A percentile compares a stretch with the other conserved stretches of the same genome.
phyloP scores from a whole-genome alignment of 768 basidiomycete species.

The Naganishia randhawae region DNA sequence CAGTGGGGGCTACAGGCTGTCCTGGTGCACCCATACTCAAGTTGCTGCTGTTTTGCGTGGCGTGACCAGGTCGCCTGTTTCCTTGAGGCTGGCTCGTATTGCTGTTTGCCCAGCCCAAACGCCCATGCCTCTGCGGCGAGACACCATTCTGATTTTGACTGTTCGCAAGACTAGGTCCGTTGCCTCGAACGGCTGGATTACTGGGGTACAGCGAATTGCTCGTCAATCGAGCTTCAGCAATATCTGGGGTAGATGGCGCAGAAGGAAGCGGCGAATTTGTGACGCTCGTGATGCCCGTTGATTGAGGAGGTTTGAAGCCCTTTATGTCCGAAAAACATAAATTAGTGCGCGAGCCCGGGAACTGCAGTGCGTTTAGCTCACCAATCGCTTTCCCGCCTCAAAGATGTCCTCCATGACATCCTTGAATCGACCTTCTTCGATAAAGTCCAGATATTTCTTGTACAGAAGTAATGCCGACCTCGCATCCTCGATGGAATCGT shows the following conservation, averaged over 20 bases:
- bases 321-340: constrained; percentile 1
- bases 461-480: constrained; percentile 78
- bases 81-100: constrained; percentile 3
- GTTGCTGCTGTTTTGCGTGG: background rate
- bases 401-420: constrained; percentile 69
- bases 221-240: constrained; percentile 4
- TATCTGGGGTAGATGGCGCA: constrained; percentile 24
- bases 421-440: constrained; percentile 73
- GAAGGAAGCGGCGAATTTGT: constrained; percentile 19
- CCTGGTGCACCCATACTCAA: constrained; percentile 7
- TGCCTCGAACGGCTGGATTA: constrained; percentile 5
- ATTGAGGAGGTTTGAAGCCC: constrained; percentile 34
- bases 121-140: constrained; percentile 13
- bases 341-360: background rate
- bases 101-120: constrained; percentile 4
- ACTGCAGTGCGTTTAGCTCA: constrained; percentile 28
- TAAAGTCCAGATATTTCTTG: constrained; percentile 64
- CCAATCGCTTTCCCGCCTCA: constrained; percentile 51
- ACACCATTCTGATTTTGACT: constrained; percentile 3
- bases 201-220: constrained; percentile 1
- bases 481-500: constrained; percentile 98
- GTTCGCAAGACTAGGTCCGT: background rate
- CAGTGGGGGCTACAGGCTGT: background rate
- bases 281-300: background rate
- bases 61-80: constrained; percentile 2